Evolutionary conservation across 306 rosid species (phyloP).

Genomic region (Quercus dentata): DNA sequence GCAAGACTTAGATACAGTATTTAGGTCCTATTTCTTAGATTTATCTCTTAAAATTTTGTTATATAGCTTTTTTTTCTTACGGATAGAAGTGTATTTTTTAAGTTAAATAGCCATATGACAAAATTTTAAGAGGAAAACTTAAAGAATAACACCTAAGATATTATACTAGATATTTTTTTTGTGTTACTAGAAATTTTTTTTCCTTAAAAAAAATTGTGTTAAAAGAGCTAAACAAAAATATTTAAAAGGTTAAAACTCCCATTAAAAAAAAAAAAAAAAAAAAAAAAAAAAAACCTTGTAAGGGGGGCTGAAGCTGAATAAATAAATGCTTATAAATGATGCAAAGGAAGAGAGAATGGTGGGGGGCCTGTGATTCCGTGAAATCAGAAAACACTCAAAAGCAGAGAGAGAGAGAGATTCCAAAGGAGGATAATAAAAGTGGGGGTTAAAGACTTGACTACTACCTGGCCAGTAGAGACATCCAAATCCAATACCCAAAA

Average conservation of each 20-base stretch:
- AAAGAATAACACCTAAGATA: rapidly evolving
- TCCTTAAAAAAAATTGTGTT: too few species aligned
- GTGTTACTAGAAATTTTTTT: too few species aligned
- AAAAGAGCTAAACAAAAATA: not conserved
- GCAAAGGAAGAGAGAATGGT: not conserved
- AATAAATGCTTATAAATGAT: conserved; percentile 2
- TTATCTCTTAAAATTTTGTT: rapidly evolving
- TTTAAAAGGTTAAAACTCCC: not conserved
- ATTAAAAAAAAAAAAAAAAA: too few species aligned
- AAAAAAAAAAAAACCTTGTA: too few species aligned
- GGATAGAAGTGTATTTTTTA: too few species aligned
- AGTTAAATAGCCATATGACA: rapidly evolving
- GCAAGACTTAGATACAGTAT: too few species aligned
- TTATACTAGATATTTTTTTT: too few species aligned
- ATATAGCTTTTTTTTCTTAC: too few species aligned
- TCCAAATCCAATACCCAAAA: conserved; percentile 1
- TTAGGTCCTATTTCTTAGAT: rapidly evolving
- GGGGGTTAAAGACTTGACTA: not conserved
- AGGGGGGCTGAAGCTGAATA: not conserved
- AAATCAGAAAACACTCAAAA: not conserved
- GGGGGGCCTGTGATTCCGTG: conserved; percentile 26
- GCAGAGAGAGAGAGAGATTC: not conserved
- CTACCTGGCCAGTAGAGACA: not conserved
- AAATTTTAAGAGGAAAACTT: too few species aligned
- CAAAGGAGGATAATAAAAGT: conserved; percentile 17